Percentiles rank a stretch among this genome's conserved stretches.
Conservation (phyloP, 2,329 filamentous ascomycete species). For the Botrytis fabae region DNA sequence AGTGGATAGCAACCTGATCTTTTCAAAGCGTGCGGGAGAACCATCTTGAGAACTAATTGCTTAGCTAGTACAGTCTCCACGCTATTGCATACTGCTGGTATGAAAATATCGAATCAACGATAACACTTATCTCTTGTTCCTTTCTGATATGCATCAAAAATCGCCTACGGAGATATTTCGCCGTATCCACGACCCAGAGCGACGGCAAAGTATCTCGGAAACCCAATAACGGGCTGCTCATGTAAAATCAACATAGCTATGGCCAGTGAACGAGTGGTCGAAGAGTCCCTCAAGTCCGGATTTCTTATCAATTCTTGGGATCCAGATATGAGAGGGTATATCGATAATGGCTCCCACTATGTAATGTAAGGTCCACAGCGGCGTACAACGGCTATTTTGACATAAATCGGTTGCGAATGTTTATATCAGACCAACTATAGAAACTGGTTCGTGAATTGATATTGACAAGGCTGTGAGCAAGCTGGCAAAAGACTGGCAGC, state of each 20-base stretch:
- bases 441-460: background rate
- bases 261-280: fast-evolving
- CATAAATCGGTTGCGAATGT: too few relatives aligned
- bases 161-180: background rate
- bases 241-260: background rate
- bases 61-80: constrained; percentile 90
- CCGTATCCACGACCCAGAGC: background rate
- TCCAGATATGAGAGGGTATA: background rate
- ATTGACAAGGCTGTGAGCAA: too few relatives aligned
- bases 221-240: background rate
- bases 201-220: background rate
- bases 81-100: constrained; percentile 96
- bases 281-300: too few relatives aligned
- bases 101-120: constrained; percentile 88
- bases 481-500: background rate
- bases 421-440: background rate
- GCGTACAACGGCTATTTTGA: background rate
- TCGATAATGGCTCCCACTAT: too few relatives aligned
- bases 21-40: constrained; percentile 69
- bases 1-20: background rate
- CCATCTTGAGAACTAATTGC: constrained; percentile 62
- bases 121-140: constrained; percentile 56
- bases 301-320: background rate
- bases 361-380: background rate
- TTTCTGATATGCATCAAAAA: background rate